Conservation (phyloP, 768 basidiomycete genomes). For the Termitomyces sp. region DNA sequence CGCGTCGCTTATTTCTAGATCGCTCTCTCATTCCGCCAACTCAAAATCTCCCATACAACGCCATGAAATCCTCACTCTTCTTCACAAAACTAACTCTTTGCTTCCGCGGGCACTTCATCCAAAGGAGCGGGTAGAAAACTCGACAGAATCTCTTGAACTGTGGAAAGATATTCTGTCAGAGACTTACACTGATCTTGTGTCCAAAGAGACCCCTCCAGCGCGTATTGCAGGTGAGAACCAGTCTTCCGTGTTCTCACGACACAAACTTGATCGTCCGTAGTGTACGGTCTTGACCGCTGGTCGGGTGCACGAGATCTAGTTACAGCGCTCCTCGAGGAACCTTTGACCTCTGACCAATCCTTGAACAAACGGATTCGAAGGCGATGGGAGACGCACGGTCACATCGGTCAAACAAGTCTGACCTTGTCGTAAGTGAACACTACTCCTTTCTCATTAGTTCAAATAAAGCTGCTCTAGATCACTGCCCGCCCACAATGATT, state of each 20-base stretch:
- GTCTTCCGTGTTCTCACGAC: not conserved
- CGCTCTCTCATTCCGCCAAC: not conserved
- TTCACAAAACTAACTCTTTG: slow-evolving; percentile 44
- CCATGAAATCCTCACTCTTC: slow-evolving; percentile 34
- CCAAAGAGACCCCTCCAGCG: slow-evolving; percentile 27
- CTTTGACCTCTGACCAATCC: slow-evolving; percentile 49
- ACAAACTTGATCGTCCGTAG: slow-evolving; percentile 28
- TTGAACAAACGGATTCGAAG: slow-evolving; percentile 38
- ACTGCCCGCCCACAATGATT: slow-evolving; percentile 7
- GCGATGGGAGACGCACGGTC: slow-evolving; percentile 38
- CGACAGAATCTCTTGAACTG: slow-evolving; percentile 28
- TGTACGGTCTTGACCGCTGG: slow-evolving; percentile 52
- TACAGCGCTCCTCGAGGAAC: slow-evolving; percentile 67
- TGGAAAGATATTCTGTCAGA: slow-evolving; percentile 42
- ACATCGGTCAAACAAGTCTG: slow-evolving; percentile 20
- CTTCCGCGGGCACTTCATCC: slow-evolving; percentile 38
- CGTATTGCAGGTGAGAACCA: slow-evolving; percentile 44
- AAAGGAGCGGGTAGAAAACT: not conserved
- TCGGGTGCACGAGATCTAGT: slow-evolving; percentile 55
- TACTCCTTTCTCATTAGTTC: slow-evolving; percentile 12
- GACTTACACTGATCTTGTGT: slow-evolving; percentile 29
- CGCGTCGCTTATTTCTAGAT: not conserved
- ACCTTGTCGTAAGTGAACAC: slow-evolving; percentile 33
- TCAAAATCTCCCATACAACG: not conserved
- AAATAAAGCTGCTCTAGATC: slow-evolving; percentile 7